Evolutionary conservation across 1,284 basidiomycete species (phyloP), one percentile per base, ranked within the genome.

Genomic region (Earliella scabrosa): DNA sequence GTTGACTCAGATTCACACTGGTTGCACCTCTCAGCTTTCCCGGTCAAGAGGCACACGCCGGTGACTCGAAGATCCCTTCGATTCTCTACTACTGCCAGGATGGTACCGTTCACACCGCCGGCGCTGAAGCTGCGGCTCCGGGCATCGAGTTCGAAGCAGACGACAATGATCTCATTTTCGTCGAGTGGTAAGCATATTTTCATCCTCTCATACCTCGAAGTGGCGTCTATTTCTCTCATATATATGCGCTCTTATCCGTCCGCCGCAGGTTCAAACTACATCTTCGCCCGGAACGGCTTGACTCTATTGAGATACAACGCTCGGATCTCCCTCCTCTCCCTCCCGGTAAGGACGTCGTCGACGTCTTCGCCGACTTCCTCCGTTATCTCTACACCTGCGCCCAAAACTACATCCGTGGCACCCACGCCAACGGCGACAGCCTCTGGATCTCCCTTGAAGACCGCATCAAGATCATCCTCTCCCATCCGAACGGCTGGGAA

Each of bases 241-340:
- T n/a, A n/a, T n/a, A n/a, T n/a, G n/a, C n/a, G n/a, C n/a, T n/a
- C n/a, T n/a, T n/a, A n/a, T n/a, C n/a, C n/a, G n/a, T n/a, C n/a
- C n/a, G n/a, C n/a, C 10, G 20, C 9, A 86, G 83, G 84, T 86
- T 84, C 73, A 86, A 86, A 63, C 66, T 86, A 0, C 77, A 83
- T 60, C 68, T 86, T 2, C 76, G 80, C 0, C 78, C 80, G 6
- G 61, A 61, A 18, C 69, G 72, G 18, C 63, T 75, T 36, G 67
- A 56, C 46, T 63, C 49, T 1, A 65, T 68, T 45, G 67, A 68
- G 18, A 59, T 62, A 6, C 29, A 26, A 55, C 67, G 49, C 54
- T 65, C 24, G 0, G 41, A 43, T 8, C 64, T 83, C 4, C 79
- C 76, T 0, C 72, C 77, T 0, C 71, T 86, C 1, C 84, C 85